Evolutionary conservation across 768 basidiomycete genomes (phyloP).

Genomic region (Paxillus rubicundulus): DNA sequence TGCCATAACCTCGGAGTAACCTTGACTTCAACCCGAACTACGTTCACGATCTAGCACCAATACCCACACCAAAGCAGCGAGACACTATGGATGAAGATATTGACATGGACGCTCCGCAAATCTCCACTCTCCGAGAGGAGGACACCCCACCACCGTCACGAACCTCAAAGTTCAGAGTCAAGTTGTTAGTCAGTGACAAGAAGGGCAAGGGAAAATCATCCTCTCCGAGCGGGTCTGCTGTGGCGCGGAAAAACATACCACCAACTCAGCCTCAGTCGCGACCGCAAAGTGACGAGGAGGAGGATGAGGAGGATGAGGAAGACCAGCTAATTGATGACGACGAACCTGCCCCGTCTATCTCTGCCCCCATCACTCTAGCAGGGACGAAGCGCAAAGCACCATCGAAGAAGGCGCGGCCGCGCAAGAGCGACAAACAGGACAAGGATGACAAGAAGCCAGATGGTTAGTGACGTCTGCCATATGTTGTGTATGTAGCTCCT

Average conservation of each 20-base stretch:
- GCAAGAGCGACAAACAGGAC: slow-evolving; percentile 50
- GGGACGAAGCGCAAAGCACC: slow-evolving; percentile 50
- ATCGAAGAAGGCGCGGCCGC: slow-evolving; percentile 48
- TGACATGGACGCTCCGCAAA: slow-evolving; percentile 81
- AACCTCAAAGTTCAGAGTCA: slow-evolving; percentile 45
- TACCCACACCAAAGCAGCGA: background rate
- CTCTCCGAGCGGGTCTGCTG: slow-evolving; percentile 25
- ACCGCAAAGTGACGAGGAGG: slow-evolving; percentile 44
- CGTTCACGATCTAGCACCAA: background rate
- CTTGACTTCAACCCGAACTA: slow-evolving; percentile 1
- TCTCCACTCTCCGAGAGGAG: slow-evolving; percentile 75
- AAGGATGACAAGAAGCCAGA: slow-evolving; percentile 46
- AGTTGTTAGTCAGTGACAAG: slow-evolving; percentile 47
- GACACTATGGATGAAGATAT: slow-evolving; percentile 39
- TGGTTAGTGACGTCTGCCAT: slow-evolving; percentile 36
- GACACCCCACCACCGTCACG: slow-evolving; percentile 60
- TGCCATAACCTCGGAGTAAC: background rate
- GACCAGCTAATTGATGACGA: slow-evolving; percentile 81
- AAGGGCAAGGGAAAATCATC: slow-evolving; percentile 37
- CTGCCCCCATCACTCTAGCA: slow-evolving; percentile 32
- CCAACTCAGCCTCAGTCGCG: slow-evolving; percentile 21
- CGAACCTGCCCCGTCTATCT: slow-evolving; percentile 29
- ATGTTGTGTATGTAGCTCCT: slow-evolving; percentile 23
- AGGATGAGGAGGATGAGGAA: slow-evolving; percentile 66
- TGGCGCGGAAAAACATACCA: slow-evolving; percentile 19